phyloP scores from a whole-genome alignment of 371 early-diverging fungal genomes.

The Mucor circinelloides region DNA sequence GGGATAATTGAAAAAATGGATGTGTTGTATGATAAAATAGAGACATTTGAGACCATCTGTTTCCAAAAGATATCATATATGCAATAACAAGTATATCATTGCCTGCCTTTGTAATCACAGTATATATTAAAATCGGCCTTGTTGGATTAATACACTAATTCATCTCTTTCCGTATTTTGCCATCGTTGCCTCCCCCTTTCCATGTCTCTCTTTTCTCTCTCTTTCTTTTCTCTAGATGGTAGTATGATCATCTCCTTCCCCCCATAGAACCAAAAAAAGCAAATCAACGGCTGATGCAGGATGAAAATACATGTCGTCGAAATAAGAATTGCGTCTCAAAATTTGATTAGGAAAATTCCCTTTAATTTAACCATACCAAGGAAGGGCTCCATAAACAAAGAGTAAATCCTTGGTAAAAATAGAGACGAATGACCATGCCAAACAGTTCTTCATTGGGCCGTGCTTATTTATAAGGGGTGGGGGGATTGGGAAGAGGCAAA shows the following conservation, averaged over 20 bases:
- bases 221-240: background rate
- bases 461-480: slow-evolving; percentile 14
- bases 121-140: background rate
- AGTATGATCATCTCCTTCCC: background rate
- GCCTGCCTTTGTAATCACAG: background rate
- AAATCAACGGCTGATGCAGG: slow-evolving; percentile 15
- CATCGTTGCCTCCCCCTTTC: background rate
- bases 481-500: background rate
- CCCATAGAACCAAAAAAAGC: background rate
- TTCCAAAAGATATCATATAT: slow-evolving; percentile 7
- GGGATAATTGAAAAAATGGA: slow-evolving; percentile 3
- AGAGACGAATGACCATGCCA: slow-evolving; percentile 5
- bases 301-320: slow-evolving; percentile 17
- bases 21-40: background rate
- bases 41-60: slow-evolving; percentile 32
- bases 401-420: slow-evolving; percentile 13
- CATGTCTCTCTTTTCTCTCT: background rate
- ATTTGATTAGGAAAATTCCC: slow-evolving; percentile 7
- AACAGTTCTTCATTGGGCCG: slow-evolving; percentile 17
- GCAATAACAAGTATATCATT: background rate
- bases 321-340: slow-evolving; percentile 14
- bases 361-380: slow-evolving; percentile 31
- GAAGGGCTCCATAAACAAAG: slow-evolving; percentile 20
- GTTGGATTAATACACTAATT: background rate
- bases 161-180: background rate